phyloP scores from a whole-genome alignment of 2,329 filamentous ascomycete species.

The Alternaria ventricosa region DNA sequence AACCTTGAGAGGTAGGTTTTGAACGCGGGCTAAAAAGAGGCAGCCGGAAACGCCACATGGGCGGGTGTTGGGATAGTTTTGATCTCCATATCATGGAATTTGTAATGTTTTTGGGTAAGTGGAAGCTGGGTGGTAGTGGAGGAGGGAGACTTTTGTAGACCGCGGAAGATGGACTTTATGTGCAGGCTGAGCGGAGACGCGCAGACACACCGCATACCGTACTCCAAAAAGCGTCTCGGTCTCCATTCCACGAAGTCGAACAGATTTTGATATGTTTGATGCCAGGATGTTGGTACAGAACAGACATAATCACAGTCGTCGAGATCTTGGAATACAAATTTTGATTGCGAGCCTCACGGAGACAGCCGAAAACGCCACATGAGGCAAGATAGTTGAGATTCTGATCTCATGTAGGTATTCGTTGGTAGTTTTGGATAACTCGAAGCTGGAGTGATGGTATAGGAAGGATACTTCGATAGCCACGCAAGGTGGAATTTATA shows the following conservation, averaged over 20 bases:
- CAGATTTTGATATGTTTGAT: background rate
- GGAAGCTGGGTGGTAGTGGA: background rate
- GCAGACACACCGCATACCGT: fast-evolving
- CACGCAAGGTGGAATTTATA: background rate
- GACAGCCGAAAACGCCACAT: background rate
- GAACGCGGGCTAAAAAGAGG: too few species aligned
- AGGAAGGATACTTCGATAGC: background rate
- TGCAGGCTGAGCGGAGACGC: background rate
- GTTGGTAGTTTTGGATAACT: background rate
- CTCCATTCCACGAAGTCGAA: background rate
- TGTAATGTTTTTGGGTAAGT: too few species aligned
- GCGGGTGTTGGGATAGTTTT: too few species aligned
- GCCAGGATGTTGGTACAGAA: background rate
- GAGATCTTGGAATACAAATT: background rate
- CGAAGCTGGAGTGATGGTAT: background rate
- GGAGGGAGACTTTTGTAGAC: background rate
- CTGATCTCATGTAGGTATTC: too few species aligned
- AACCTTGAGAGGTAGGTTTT: too few species aligned
- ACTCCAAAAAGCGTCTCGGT: background rate
- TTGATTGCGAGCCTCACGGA: background rate
- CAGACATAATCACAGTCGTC: background rate
- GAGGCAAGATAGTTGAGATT: too few species aligned
- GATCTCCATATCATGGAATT: too few species aligned
- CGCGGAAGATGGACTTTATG: too few species aligned
- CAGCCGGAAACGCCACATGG: too few species aligned